Evolutionary conservation across 345 rosid species (phyloP).

Genomic region (Anastatica hierochuntica): DNA sequence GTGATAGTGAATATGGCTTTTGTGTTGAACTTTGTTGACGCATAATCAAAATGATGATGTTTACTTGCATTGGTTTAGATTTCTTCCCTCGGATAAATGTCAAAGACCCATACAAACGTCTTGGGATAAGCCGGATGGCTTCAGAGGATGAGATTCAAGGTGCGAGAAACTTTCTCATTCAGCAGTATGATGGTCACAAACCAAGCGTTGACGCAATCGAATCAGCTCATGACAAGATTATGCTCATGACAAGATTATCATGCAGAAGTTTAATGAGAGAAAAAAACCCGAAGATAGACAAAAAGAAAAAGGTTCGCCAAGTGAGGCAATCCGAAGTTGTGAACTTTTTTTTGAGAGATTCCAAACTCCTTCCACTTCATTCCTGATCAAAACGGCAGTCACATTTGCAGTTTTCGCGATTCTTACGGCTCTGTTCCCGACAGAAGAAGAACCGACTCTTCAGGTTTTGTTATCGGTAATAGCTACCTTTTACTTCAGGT

Average conservation of each 20-base stretch:
- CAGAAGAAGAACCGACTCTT: slow-evolving; percentile 94
- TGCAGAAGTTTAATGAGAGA: slow-evolving; percentile 85
- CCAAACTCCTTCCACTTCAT: slow-evolving; percentile 52
- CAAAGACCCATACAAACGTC: slow-evolving; percentile 76
- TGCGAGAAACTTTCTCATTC: slow-evolving; percentile 79
- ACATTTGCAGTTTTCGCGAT: slow-evolving; percentile 63
- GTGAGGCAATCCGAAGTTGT: slow-evolving; percentile 60
- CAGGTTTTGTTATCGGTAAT: slow-evolving; percentile 73
- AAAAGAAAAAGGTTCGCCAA: slow-evolving; percentile 63
- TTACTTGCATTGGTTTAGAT: neutral
- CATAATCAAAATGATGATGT: neutral
- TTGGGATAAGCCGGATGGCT: slow-evolving; percentile 91
- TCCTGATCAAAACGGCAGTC: slow-evolving; percentile 52
- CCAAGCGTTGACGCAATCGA: slow-evolving; percentile 92
- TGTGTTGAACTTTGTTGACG: neutral
- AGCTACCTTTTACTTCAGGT: slow-evolving; percentile 73
- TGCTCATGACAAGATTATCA: too few relatives aligned
- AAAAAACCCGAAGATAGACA: slow-evolving; percentile 74
- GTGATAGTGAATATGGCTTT: neutral
- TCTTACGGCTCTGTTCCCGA: slow-evolving; percentile 78
- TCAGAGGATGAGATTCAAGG: slow-evolving; percentile 91
- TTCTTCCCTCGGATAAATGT: too few relatives aligned
- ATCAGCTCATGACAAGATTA: slow-evolving; percentile 84
- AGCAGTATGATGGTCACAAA: slow-evolving; percentile 69
- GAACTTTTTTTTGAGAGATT: slow-evolving; percentile 59